Evolutionary conservation across 2,329 filamentous ascomycete species (phyloP).

Genomic region (Scytalidium sp.): DNA sequence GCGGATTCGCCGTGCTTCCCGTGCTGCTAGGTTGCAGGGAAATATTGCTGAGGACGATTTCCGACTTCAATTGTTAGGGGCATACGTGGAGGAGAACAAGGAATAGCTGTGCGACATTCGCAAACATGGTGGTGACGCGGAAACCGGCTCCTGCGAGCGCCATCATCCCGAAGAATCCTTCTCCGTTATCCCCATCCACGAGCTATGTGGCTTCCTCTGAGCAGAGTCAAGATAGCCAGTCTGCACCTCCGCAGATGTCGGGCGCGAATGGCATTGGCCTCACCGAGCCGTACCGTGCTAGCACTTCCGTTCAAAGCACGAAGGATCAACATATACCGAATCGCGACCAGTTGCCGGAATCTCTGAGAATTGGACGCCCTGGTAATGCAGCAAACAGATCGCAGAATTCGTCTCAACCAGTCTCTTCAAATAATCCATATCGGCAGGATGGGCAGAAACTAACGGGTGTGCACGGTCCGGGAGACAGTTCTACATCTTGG

Average conservation of each 20-base stretch:
- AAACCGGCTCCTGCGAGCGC: neutral
- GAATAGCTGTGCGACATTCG: neutral
- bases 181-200: neutral
- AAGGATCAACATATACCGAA: neutral
- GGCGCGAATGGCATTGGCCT: neutral
- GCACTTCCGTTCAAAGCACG: neutral
- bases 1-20: too few relatives aligned
- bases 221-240: neutral
- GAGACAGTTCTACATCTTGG: constrained; percentile 26
- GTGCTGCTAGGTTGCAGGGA: neutral
- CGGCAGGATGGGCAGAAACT: constrained; percentile 17
- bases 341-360: constrained; percentile 16
- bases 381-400: constrained; percentile 13
- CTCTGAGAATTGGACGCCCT: constrained; percentile 21
- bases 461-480: constrained; percentile 13
- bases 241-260: neutral
- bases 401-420: constrained; percentile 13
- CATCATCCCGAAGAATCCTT: neutral
- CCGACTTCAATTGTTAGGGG: neutral
- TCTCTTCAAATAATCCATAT: constrained; percentile 27
- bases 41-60: neutral
- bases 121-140: neutral
- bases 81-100: neutral
- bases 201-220: neutral
- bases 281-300: neutral